phyloP scores from a whole-genome alignment of 225 moss, liverwort and hornwort species.

The Sphagnum contortum region DNA sequence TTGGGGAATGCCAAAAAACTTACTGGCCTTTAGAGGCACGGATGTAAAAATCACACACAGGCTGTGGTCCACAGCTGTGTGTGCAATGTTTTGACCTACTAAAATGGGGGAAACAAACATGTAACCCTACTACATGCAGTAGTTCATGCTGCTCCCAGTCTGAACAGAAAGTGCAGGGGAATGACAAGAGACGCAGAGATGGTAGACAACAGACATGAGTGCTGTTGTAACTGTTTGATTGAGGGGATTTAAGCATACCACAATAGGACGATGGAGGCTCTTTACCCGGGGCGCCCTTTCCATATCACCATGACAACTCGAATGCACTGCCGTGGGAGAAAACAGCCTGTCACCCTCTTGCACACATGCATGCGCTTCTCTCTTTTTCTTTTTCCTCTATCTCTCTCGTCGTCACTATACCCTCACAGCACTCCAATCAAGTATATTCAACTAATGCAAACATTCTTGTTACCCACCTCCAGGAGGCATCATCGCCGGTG shows the following conservation, averaged over 20 bases:
- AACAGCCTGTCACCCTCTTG: constrained; percentile 99
- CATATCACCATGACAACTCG: constrained; percentile 99
- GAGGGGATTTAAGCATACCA: constrained; percentile 99
- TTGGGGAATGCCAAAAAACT: too few relatives aligned
- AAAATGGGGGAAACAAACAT: too few relatives aligned
- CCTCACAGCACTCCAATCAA: constrained; percentile 31
- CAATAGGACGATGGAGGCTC: constrained; percentile 99
- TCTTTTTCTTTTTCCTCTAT: constrained; percentile 18
- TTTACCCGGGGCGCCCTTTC: constrained; percentile 99
- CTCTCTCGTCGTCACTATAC: constrained; percentile 26
- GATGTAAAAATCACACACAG: too few relatives aligned
- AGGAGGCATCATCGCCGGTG: constrained; percentile 63
- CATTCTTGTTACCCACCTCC: constrained; percentile 85
- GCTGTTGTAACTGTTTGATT: constrained; percentile 64
- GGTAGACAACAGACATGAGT: constrained; percentile 67
- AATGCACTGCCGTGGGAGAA: constrained; percentile 99
- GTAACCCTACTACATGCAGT: too few relatives aligned
- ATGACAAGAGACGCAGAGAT: constrained; percentile 24
- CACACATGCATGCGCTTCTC: constrained; percentile 74
- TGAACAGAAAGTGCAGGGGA: too few relatives aligned
- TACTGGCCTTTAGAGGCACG: too few relatives aligned
- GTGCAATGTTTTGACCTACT: too few relatives aligned
- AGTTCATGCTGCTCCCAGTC: too few relatives aligned
- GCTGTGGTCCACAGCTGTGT: too few relatives aligned
- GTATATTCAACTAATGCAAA: constrained; percentile 53